Evolutionary conservation across 2,329 filamentous ascomycete species (phyloP), one percentile per base, ranked within the genome.

Genomic region (Venturia carpophila): DNA sequence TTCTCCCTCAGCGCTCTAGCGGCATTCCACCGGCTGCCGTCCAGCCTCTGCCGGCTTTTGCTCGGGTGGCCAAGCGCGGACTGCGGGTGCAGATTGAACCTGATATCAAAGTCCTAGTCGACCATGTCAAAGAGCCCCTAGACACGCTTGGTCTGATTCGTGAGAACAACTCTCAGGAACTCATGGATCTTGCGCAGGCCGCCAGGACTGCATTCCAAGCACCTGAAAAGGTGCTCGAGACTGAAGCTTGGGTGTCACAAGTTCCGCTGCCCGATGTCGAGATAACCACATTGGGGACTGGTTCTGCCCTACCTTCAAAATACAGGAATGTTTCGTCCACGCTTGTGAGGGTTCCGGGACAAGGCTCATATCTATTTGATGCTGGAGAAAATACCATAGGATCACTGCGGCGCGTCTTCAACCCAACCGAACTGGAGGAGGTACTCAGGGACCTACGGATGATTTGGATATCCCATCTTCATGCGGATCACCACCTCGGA

Each of bases 281-380:
- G 74, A 85, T 99, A 61, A 88, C 92, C 47, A 86, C 92, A 1
- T 83, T 99, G 0, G 94, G 94, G 6, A 99, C 94, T 2, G 94
- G 94, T 10, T 97, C 93, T 3, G 90, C 93, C 0, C 74, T 89
- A 19, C 94, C 94, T 1, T 96, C 91, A 42, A 95, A 95, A 74
- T 94, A 97, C 75, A 89, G 94, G 70, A 99, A 97, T 73, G 94
- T 99, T 24, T 96, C 93, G 13, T 87, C 87, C 1, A 97, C 92
- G 0, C 80, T 99, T 5, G 78, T 99, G 56, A 84, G 90, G 17
- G 87, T 96, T 3, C 94, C 94, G 7, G 89, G 87, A 4, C 84
- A 87, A 70, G 94, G 94, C n/a, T 92, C 85, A 73, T 95, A 96
- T 72, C 80, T 99, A 0, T 84, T 99, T 66, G 94, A 99, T 76